Percentiles rank a stretch among this genome's conserved stretches.
Conservation (phyloP, 2,329 filamentous ascomycete species). For the Teratosphaeria zuluensis region DNA sequence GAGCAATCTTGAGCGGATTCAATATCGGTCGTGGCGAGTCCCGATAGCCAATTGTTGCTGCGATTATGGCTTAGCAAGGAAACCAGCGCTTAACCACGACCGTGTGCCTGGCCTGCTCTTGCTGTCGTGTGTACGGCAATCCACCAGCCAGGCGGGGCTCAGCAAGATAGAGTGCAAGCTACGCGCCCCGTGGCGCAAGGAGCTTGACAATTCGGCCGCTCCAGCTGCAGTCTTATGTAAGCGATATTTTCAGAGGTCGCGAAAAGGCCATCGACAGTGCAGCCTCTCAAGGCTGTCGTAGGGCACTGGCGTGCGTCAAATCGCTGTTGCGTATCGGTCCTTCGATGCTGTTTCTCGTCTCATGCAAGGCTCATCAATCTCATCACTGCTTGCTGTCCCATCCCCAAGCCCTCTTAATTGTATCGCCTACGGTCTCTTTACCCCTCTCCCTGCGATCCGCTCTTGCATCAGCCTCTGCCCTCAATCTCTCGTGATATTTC, state of each 20-base stretch:
- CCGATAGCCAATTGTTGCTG: too few relatives aligned
- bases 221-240: too few relatives aligned
- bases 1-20: too few relatives aligned
- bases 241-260: too few relatives aligned
- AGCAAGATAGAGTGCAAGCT: background rate
- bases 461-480: slow-evolving; percentile 46
- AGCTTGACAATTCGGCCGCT: too few relatives aligned
- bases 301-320: too few relatives aligned
- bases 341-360: background rate
- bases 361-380: background rate
- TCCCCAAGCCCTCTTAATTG: slow-evolving; percentile 25
- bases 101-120: background rate
- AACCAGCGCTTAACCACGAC: too few relatives aligned
- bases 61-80: too few relatives aligned
- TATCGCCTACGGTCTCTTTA: slow-evolving; percentile 35
- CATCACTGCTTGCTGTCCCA: slow-evolving; percentile 12
- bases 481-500: slow-evolving; percentile 46
- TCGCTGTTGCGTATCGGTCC: background rate
- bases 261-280: too few relatives aligned
- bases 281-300: too few relatives aligned
- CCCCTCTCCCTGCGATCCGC: slow-evolving; percentile 49
- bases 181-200: too few relatives aligned
- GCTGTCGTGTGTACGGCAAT: background rate
- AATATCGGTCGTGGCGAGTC: too few relatives aligned
- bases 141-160: background rate